These are phyloP conservation scores for Zoysia pacifica DNA, from an alignment of 176 grass and related monocot species.

Conservation along the genomic window DNA sequence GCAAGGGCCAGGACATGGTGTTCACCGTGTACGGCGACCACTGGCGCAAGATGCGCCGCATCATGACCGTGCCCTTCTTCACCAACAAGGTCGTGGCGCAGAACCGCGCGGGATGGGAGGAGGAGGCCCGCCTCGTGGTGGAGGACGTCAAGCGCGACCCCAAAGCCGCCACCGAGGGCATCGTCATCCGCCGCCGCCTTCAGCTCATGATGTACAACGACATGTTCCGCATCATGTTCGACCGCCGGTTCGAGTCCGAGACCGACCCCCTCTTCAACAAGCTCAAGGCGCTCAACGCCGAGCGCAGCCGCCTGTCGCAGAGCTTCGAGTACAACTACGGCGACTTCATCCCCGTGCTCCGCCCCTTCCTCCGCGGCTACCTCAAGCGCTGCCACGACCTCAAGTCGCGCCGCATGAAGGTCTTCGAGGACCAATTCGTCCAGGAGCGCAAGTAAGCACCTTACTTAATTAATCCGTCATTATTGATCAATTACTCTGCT, in stretches of 20 bases:
- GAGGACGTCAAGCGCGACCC: conserved; percentile 64
- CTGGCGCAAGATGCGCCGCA: conserved; percentile 98
- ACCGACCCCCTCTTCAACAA: conserved; percentile 80
- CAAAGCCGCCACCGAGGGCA: conserved; percentile 45
- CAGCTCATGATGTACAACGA: conserved; percentile 99
- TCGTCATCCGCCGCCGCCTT: conserved; percentile 61
- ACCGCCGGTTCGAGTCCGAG: conserved; percentile 66
- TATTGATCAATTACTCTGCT: too few species aligned
- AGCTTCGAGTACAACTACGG: conserved; percentile 99
- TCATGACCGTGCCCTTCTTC: conserved; percentile 97
- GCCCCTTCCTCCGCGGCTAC: conserved; percentile 78
- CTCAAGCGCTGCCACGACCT: conserved; percentile 72
- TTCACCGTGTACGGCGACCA: conserved; percentile 96
- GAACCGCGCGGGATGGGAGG: conserved; percentile 81
- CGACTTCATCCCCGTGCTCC: conserved; percentile 88
- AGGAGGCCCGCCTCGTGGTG: conserved; percentile 75
- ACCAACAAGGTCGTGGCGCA: conserved; percentile 87
- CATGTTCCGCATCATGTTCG: conserved; percentile 99
- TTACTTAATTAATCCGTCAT: too few species aligned
- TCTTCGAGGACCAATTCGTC: conserved; percentile 87
- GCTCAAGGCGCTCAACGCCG: conserved; percentile 78
- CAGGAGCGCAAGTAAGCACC: conserved; percentile 71
- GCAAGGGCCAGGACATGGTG: conserved; percentile 86
- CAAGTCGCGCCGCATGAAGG: conserved; percentile 68
- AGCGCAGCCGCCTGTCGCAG: conserved; percentile 75